Conservation (phyloP, 208 protist genomes). For the Trypanosoma lewisi region DNA sequence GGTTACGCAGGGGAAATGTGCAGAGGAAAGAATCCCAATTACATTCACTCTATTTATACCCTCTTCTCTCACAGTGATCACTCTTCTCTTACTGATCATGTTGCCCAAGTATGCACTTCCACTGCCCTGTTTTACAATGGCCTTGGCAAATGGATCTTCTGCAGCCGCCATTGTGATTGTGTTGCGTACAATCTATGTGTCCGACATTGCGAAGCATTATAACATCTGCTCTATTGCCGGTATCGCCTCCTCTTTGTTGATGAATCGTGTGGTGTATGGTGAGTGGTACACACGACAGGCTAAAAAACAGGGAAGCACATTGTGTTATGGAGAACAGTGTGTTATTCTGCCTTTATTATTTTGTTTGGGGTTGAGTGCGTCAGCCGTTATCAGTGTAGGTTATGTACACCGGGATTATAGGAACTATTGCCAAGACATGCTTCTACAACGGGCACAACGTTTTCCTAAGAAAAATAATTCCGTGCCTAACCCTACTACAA, state of each 20-base stretch:
- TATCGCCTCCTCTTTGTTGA: conserved; percentile 44
- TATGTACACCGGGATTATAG: conserved; percentile 25
- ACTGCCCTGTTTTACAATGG: conserved; percentile 57
- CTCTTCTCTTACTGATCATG: conserved; percentile 18
- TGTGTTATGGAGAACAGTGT: conserved; percentile 37
- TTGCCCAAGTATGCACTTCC: conserved; percentile 32
- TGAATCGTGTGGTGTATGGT: conserved; percentile 77
- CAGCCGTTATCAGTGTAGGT: neutral
- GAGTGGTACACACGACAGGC: conserved; percentile 70
- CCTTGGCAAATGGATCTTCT: conserved; percentile 63
- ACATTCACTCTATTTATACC: conserved; percentile 29
- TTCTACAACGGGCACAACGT: conserved; percentile 1
- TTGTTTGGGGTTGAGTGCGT: conserved; percentile 10
- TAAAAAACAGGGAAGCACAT: conserved; percentile 33
- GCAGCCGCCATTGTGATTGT: conserved; percentile 71
- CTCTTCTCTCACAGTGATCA: neutral
- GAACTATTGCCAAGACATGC: conserved; percentile 14
- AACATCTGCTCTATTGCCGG: conserved; percentile 61
- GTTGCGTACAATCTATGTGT: conserved; percentile 69
- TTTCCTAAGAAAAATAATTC: neutral
- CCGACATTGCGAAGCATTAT: conserved; percentile 79
- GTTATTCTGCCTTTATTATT: conserved; percentile 22
- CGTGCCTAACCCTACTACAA: neutral
- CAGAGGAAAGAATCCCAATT: conserved; percentile 26
- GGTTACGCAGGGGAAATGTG: conserved; percentile 15